Evolutionary conservation across 495 filamentous ascomycete species (phyloP), one percentile per base, ranked within the genome.

Genomic region (Cercophora scortea): DNA sequence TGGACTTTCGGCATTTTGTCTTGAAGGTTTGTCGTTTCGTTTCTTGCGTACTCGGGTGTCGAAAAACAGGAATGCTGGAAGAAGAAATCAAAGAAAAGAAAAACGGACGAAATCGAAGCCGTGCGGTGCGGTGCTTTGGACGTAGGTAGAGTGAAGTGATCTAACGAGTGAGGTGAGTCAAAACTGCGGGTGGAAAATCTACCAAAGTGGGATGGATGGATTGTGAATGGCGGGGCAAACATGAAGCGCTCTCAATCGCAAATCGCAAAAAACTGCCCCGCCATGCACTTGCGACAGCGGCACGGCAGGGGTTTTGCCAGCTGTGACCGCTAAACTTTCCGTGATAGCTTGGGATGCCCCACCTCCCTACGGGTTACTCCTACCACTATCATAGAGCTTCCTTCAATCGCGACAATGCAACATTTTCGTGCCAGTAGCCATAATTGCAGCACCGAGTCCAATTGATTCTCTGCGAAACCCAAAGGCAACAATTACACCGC

Each of bases 1-100:
- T 98, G 86, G 50, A 96, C 93, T 13, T 79, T 91, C 36, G 90
- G 86, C 90, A 96, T 96, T 45, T 55, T 74, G 51, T n/a, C n/a
- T n/a, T n/a, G 34, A 19, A 52, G n/a, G n/a, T 36, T 6, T 32
- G 1, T 35, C 1, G 8, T 18, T 34, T 34, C 9, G 42, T 45
- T 13, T 33, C 17, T 8, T 33, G 5, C 4, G 34, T 17, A 34
- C 11, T 38, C 8, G 9, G 13, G 13, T 3, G 36, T 7, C 25
- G 25, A 25, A 2, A 25, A 25, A 38, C 3, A 11, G 15, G 42
- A 45, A 9, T 45, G 16, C 41, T 4, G 16, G 11, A 16, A 25
- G 25, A 25, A 25, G 25, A 25, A 25, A 25, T 2, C 25, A 25
- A 25, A 5, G 25, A 25, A 25, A 25, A 5, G 5, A 25, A 25